Conservation (phyloP, 208 protist species). For the Acanthamoeba royreba region DNA sequence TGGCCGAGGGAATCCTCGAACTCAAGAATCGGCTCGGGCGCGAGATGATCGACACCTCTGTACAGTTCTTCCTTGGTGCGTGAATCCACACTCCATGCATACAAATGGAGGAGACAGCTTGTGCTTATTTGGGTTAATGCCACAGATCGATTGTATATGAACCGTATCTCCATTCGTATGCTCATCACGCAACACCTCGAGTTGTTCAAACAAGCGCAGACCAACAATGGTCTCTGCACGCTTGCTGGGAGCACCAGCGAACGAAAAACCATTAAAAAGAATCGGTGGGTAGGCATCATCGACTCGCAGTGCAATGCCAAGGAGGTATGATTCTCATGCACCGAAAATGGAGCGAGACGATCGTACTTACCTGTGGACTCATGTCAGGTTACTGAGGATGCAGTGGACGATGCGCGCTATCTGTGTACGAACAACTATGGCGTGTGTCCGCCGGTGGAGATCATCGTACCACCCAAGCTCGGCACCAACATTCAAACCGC, state of each 20-base stretch:
- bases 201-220: conserved; percentile 18
- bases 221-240: not conserved
- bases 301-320: not conserved
- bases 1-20: conserved; percentile 13
- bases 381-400: not conserved
- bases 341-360: not conserved
- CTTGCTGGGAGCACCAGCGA: not conserved
- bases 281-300: not conserved
- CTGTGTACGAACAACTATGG: conserved; percentile 30
- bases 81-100: not conserved
- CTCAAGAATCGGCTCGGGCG: not conserved
- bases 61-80: conserved; percentile 10
- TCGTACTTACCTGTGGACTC: not conserved
- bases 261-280: not conserved
- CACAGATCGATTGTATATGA: conserved; percentile 40
- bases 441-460: not conserved
- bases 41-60: conserved; percentile 11
- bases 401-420: not conserved
- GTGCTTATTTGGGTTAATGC: not conserved
- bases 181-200: conserved; percentile 21
- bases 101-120: too few relatives aligned
- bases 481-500: not conserved
- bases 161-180: conserved; percentile 28
- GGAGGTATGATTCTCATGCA: not conserved
- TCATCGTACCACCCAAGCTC: not conserved